Conservation (phyloP, 257 asterid genomes). For the Solanum neorickii region DNA sequence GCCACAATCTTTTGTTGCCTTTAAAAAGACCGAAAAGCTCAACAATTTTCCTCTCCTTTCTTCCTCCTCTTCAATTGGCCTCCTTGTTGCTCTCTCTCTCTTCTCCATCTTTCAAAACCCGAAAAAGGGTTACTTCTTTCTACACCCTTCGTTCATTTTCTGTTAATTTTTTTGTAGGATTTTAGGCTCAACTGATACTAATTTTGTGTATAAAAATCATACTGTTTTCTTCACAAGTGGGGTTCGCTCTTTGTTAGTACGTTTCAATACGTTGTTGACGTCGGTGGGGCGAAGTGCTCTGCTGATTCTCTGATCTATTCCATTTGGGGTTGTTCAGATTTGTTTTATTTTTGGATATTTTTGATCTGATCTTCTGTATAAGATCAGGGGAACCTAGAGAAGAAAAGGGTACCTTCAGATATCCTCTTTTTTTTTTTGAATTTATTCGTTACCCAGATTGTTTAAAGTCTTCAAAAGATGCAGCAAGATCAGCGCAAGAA, state of each 20-base stretch:
- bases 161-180: neutral
- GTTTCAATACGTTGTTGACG: neutral
- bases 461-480: constrained; percentile 1
- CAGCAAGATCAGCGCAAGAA: constrained; percentile 62
- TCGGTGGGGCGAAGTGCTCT: constrained; percentile 3
- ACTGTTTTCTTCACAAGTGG: neutral
- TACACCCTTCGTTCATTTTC: neutral
- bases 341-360: neutral
- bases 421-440: neutral
- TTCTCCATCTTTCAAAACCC: neutral
- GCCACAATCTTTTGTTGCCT: neutral
- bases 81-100: neutral
- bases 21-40: neutral
- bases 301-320: neutral
- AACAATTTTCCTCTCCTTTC: neutral
- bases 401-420: neutral
- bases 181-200: neutral
- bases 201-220: neutral
- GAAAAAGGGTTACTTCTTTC: neutral
- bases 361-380: neutral
- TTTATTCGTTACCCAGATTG: neutral
- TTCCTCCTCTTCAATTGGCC: neutral
- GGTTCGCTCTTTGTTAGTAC: neutral
- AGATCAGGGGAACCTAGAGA: neutral
- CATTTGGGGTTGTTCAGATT: neutral